Evolutionary conservation across 805 yeast species (phyloP).

Genomic region (Cyberlindnera xylosilytica): DNA sequence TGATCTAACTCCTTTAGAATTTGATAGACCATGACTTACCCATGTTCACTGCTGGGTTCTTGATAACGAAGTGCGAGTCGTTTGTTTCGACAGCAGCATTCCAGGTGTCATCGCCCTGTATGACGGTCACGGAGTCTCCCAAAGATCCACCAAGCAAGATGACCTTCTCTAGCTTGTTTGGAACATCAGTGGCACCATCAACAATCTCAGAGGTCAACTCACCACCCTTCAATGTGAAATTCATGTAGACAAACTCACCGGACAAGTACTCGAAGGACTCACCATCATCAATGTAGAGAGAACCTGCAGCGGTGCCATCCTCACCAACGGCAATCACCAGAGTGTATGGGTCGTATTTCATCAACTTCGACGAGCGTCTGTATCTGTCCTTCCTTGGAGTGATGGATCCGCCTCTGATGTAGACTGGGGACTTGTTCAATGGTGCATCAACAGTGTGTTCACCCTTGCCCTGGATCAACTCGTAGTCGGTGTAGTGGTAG

Average conservation of each 20-base stretch:
- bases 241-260: conserved; percentile 47
- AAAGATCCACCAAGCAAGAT: conserved; percentile 40
- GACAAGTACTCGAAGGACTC: conserved; percentile 55
- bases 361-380: conserved; percentile 75
- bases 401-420: conserved; percentile 76
- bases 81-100: conserved; percentile 27
- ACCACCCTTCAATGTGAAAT: conserved; percentile 38
- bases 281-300: conserved; percentile 82
- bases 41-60: conserved; percentile 49
- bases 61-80: conserved; percentile 32
- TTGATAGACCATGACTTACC: conserved; percentile 46
- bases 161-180: conserved; percentile 52
- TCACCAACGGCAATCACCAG: conserved; percentile 56
- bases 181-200: conserved; percentile 24
- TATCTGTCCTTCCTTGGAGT: conserved; percentile 64
- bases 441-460: conserved; percentile 39
- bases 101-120: conserved; percentile 40
- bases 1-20: too few species aligned
- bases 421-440: conserved; percentile 65
- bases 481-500: conserved; percentile 48
- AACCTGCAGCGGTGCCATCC: conserved; percentile 50
- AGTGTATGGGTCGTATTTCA: conserved; percentile 80
- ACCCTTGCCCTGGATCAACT: conserved; percentile 36
- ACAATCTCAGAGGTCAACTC: conserved; percentile 28
- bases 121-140: conserved; percentile 24